A percentile compares a stretch with the other conserved stretches of the same genome.
These are phyloP conservation scores for Ceratobasidium sp. DNA, from an alignment of 1,284 basidiomycete species.

Conservation along the genomic window DNA sequence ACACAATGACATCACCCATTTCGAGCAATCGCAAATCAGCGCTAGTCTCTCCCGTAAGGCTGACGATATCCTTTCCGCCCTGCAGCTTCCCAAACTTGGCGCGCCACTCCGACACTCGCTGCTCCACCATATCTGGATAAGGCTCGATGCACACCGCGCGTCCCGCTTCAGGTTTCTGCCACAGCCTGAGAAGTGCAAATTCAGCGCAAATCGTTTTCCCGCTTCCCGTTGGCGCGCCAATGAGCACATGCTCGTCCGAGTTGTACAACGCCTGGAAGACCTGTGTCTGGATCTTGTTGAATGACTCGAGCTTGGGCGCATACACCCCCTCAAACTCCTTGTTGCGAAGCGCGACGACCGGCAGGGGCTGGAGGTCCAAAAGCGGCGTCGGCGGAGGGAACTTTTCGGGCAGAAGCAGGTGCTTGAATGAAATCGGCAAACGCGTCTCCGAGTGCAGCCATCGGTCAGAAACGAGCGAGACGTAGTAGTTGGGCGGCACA, in stretches of 20 bases:
- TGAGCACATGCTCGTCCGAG: constrained; percentile 94
- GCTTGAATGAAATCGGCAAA: constrained; percentile 96
- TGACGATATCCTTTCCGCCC: constrained; percentile 92
- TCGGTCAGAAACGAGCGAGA: constrained; percentile 92
- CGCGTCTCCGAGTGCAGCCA: constrained; percentile 97
- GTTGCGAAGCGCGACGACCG: constrained; percentile 91
- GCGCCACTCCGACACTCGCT: constrained; percentile 89
- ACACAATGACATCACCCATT: constrained; percentile 90
- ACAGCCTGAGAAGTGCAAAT: constrained; percentile 90
- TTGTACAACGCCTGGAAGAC: constrained; percentile 98
- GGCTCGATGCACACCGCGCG: constrained; percentile 98
- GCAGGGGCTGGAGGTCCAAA: constrained; percentile 91
- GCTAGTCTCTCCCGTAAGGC: constrained; percentile 94
- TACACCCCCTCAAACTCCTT: constrained; percentile 90
- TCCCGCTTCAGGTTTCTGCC: constrained; percentile 84
- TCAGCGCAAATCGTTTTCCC: constrained; percentile 99
- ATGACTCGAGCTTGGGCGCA: constrained; percentile 76
- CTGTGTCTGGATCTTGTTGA: constrained; percentile 99
- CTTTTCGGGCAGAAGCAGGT: constrained; percentile 96
- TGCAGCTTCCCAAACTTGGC: constrained; percentile 84
- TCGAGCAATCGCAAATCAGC: constrained; percentile 91
- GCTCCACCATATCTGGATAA: constrained; percentile 96
- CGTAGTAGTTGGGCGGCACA: constrained; percentile 97
- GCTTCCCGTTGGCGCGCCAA: constrained; percentile 95
- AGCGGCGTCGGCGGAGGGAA: constrained; percentile 94